Evolutionary conservation across 257 asterid species (phyloP), one percentile per base, ranked within the genome.

Genomic region (Vinca minor): DNA sequence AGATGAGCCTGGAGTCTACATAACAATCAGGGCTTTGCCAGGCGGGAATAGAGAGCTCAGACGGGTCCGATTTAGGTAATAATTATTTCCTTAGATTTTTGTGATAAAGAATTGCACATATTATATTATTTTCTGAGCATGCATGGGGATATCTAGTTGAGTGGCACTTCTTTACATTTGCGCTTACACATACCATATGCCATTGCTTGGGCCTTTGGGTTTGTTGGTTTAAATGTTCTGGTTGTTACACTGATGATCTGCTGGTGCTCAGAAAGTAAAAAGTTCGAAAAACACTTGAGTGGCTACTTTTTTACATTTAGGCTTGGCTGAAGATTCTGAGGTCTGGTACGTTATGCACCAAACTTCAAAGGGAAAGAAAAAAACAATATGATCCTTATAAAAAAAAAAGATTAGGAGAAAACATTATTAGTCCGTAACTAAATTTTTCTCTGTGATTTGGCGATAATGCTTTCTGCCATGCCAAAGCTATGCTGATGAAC

Each of bases 1-100:
- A 75, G 98, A 93, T 14, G 97, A 87, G 72, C 91, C 96, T 55
- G 98, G 98, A 70, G 98, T 93, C 67, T 93, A 93, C 82, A 87
- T 93, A 49, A 85, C 98, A 21, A 73, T 93, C 61, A 80, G 96
- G 66, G 83, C 87, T 18, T 68, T 83, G 83, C 94, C 96, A 49
- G 81, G 82, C 62, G 98, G 98, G 31, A 81, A 74, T 48, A 87
- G 96, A 29, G 98, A 93, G 85, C 98, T 93, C 61, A 82, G 91
- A 74, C 78, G 98, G 63, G 98, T 93, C 63, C 77, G 98, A 69
- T 93, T 93, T 83, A 89, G 98, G 98, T 89, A 38, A 34, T 78
- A 57, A 17, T 57, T 66, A 72, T 67, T 62, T 56, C 1, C 34
- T 45, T 46, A 18, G 14, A 2, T 38, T 38, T 45, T 13, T 59